A percentile compares a stretch with the other conserved stretches of the same genome.
Evolutionary conservation across 2,329 filamentous ascomycete species (phyloP).

Genomic region (Penicillium sp.): DNA sequence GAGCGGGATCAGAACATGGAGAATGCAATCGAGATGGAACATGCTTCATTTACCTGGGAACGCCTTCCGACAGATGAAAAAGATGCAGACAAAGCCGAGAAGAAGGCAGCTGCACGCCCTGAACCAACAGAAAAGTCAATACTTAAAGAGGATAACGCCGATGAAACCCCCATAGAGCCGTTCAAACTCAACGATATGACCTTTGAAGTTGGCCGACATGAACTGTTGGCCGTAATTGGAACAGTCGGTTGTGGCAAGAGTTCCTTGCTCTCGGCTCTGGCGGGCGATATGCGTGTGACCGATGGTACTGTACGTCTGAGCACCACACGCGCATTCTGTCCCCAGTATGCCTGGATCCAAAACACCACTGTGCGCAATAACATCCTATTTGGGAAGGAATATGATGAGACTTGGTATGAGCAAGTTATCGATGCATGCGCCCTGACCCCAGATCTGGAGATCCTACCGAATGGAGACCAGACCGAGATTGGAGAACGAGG

Average conservation of each 20-base stretch:
- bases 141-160: slow-evolving; percentile 12
- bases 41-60: slow-evolving; percentile 71
- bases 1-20: slow-evolving; percentile 54
- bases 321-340: slow-evolving; percentile 82
- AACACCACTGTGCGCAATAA: slow-evolving; percentile 86
- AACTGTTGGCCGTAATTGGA: slow-evolving; percentile 62
- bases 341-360: slow-evolving; percentile 97
- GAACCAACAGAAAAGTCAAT: slow-evolving; percentile 15
- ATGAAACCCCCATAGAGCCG: slow-evolving; percentile 31
- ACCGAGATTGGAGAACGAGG: slow-evolving; percentile 96
- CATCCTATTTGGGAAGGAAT: slow-evolving; percentile 81
- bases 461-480: slow-evolving; percentile 82
- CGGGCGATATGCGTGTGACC: slow-evolving; percentile 75
- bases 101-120: slow-evolving; percentile 48
- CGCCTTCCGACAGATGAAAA: slow-evolving; percentile 29
- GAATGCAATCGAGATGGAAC: slow-evolving; percentile 64
- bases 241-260: slow-evolving; percentile 79
- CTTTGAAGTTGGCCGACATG: slow-evolving; percentile 39
- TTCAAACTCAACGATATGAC: slow-evolving; percentile 44
- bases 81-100: slow-evolving; percentile 19
- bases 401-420: slow-evolving; percentile 75
- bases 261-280: slow-evolving; percentile 81
- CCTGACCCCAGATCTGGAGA: slow-evolving; percentile 79
- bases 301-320: slow-evolving; percentile 80
- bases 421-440: slow-evolving; percentile 85